phyloP scores from a whole-genome alignment of 768 basidiomycete genomes.

The Fibroporia radiculosa region DNA sequence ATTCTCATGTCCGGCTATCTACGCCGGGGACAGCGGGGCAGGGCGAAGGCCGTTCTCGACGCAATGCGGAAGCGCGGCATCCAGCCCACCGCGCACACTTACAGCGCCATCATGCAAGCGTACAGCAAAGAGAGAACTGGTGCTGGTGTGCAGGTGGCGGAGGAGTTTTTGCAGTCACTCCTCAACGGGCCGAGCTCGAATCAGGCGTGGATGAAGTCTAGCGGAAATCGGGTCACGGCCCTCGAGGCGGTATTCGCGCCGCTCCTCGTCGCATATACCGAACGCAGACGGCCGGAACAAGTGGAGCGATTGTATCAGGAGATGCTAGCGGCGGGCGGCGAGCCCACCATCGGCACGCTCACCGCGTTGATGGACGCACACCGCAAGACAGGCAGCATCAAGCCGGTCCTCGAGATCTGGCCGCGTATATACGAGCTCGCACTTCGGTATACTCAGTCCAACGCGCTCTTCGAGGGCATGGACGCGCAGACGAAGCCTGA shows the following conservation, averaged over 20 bases:
- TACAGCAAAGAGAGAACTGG: constrained; percentile 44
- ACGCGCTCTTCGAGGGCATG: constrained; percentile 24
- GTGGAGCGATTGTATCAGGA: constrained; percentile 52
- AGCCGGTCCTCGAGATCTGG: constrained; percentile 59
- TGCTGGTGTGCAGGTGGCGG: constrained; percentile 51
- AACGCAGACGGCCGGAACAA: constrained; percentile 35
- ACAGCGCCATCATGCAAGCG: constrained; percentile 55
- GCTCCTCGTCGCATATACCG: constrained; percentile 46
- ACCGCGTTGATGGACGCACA: constrained; percentile 67
- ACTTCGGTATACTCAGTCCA: constrained; percentile 29
- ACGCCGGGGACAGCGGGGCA: constrained; percentile 38
- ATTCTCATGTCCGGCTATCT: constrained; percentile 73
- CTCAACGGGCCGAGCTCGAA: constrained; percentile 16
- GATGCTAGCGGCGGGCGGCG: constrained; percentile 44
- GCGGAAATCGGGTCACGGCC: constrained; percentile 32
- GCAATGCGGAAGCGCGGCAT: constrained; percentile 65
- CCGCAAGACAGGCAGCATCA: constrained; percentile 46
- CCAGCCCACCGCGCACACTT: constrained; percentile 60
- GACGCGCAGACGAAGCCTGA: constrained; percentile 15
- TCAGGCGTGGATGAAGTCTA: constrained; percentile 29
- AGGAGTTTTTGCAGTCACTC: constrained; percentile 54
- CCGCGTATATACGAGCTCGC: constrained; percentile 56
- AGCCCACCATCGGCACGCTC: constrained; percentile 52
- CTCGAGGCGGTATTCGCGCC: constrained; percentile 55
- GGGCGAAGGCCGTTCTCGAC: constrained; percentile 60